Evolutionary conservation across 441 rosid species (phyloP).

Genomic region (Erysimum cheiri): DNA sequence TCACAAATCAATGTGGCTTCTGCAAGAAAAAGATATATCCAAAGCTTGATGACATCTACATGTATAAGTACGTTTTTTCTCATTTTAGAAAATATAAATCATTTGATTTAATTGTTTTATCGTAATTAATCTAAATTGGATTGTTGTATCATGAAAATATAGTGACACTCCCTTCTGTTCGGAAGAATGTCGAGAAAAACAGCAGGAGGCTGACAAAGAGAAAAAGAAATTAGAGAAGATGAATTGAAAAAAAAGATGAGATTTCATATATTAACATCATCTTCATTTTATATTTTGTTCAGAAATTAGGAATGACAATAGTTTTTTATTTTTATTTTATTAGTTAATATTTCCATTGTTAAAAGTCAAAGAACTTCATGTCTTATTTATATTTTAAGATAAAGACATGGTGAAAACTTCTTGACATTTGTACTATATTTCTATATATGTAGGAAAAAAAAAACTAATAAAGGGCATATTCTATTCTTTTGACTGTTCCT

Average conservation of each 20-base stretch:
- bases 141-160: neutral
- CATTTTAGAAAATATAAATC: too few species aligned
- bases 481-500: too few species aligned
- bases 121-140: neutral
- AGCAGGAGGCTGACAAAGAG: neutral
- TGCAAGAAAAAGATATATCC: conserved; percentile 23
- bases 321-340: neutral
- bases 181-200: conserved; percentile 32
- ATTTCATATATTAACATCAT: neutral
- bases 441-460: neutral
- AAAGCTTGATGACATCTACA: conserved; percentile 26
- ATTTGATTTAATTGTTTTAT: neutral
- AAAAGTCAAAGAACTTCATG: neutral
- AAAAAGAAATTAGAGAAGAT: neutral
- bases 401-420: neutral
- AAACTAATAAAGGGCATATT: neutral
- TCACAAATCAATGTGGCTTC: conserved; percentile 33
- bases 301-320: conserved; percentile 6
- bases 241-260: neutral
- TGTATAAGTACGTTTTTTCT: conserved; percentile 30
- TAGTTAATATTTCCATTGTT: neutral
- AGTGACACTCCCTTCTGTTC: conserved; percentile 35
- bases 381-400: neutral
- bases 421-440: conserved; percentile 2
- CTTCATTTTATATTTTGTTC: neutral